A percentile compares a stretch with the other conserved stretches of the same genome.
Evolutionary conservation across 495 filamentous ascomycete species (phyloP).

Genomic region (Hypoxylon fuscum): DNA sequence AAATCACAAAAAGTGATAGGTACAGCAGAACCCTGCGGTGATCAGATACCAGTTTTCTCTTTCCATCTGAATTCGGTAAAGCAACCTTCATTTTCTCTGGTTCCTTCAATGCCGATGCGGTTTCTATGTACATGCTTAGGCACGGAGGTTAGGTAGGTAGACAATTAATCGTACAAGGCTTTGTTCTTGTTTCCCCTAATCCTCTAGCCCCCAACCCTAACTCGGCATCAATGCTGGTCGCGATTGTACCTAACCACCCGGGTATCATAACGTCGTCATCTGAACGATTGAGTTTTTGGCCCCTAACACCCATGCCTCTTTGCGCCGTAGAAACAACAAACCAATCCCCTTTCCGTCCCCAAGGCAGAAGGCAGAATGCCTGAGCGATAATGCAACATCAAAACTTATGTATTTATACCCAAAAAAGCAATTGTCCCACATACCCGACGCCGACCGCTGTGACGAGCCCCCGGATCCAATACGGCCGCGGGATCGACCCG

Average conservation of each 20-base stretch:
- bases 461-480: constrained; percentile 16
- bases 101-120: too few relatives aligned
- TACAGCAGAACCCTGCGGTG: too few relatives aligned
- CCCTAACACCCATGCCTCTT: neutral
- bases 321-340: constrained; percentile 22
- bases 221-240: neutral
- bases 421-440: constrained; percentile 33
- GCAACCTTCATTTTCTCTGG: too few relatives aligned
- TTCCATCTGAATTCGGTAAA: too few relatives aligned
- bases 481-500: constrained; percentile 5
- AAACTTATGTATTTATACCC: neutral
- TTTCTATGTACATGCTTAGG: too few relatives aligned
- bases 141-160: too few relatives aligned
- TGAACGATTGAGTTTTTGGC: constrained; percentile 16
- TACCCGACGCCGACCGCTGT: constrained; percentile 38
- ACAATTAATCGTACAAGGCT: too few relatives aligned
- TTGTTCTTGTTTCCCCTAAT: neutral
- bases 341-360: constrained; percentile 1
- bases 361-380: constrained; percentile 7
- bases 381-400: constrained; percentile 11
- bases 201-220: constrained; percentile 8
- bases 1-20: too few relatives aligned
- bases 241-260: constrained; percentile 3
- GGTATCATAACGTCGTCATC: constrained; percentile 37
- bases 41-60: too few relatives aligned